Conservation (phyloP, 768 basidiomycete genomes). For the Trametes elegans region DNA sequence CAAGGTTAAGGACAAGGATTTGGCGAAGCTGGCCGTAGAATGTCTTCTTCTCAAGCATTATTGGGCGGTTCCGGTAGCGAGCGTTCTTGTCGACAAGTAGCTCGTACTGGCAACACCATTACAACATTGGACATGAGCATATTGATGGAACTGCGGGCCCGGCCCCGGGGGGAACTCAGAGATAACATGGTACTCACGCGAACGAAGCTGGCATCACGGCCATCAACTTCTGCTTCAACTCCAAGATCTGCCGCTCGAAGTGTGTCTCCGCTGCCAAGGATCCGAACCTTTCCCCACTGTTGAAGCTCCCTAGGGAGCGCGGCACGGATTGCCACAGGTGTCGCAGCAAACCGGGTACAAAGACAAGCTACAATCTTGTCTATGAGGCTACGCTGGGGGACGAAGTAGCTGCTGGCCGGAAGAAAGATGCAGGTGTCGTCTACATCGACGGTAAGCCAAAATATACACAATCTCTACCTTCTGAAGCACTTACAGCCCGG, state of each 20-base stretch:
- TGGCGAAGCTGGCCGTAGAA: constrained; percentile 37
- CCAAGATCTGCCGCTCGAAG: constrained; percentile 16
- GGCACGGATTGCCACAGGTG: not conserved
- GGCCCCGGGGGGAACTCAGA: not conserved
- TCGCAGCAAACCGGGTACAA: not conserved
- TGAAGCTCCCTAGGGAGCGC: constrained; percentile 12
- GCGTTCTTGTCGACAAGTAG: constrained; percentile 33
- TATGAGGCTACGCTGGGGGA: not conserved
- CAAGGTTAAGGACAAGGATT: constrained; percentile 40
- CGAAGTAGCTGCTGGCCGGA: not conserved
- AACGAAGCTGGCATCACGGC: not conserved
- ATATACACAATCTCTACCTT: not conserved
- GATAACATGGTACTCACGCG: not conserved
- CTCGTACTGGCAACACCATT: not conserved
- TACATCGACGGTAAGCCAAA: not conserved
- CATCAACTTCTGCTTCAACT: not conserved
- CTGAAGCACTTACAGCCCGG: not conserved
- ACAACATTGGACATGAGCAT: not conserved
- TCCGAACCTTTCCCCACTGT: constrained; percentile 28
- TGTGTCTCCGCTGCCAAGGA: constrained; percentile 27
- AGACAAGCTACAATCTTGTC: not conserved
- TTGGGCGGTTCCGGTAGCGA: constrained; percentile 31
- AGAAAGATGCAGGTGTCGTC: not conserved
- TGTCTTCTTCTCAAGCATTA: constrained; percentile 19
- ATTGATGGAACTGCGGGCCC: too few relatives aligned